A percentile compares a stretch with the other conserved stretches of the same genome.
Conservation (phyloP, 2,329 filamentous ascomycete genomes). For the Fusarium nisikadoi region DNA sequence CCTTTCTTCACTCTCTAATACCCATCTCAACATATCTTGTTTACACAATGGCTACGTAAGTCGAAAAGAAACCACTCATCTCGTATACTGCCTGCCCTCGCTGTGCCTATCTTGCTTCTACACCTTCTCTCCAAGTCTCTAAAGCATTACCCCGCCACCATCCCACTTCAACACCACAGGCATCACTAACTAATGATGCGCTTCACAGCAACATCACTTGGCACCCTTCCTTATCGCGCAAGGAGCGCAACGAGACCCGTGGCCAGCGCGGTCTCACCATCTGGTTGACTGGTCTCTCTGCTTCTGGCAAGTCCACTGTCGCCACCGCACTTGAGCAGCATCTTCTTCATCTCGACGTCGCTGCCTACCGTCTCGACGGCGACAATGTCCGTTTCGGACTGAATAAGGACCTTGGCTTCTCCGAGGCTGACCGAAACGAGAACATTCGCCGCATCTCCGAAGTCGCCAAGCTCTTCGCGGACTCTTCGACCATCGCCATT, state of each 20-base stretch:
- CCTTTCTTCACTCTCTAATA: constrained; percentile 4
- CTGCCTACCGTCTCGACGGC: constrained; percentile 93
- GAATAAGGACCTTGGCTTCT: constrained; percentile 97
- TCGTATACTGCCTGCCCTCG: background rate
- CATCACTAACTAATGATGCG: constrained; percentile 14
- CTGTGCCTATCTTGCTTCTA: background rate
- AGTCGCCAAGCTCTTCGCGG: constrained; percentile 96
- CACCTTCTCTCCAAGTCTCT: constrained; percentile 6
- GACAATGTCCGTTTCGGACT: constrained; percentile 98
- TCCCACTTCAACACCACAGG: constrained; percentile 20
- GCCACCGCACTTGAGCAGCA: constrained; percentile 97
- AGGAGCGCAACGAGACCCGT: constrained; percentile 78
- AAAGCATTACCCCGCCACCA: constrained; percentile 30
- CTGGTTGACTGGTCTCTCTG: constrained; percentile 97
- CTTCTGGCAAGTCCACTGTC: constrained; percentile 96
- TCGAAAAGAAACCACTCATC: constrained; percentile 3
- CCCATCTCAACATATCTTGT: background rate
- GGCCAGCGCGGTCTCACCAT: constrained; percentile 92
- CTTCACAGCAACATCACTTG: constrained; percentile 83
- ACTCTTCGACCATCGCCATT: constrained; percentile 85
- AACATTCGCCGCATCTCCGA: constrained; percentile 98
- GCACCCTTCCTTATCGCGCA: constrained; percentile 83
- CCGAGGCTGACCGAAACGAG: constrained; percentile 91
- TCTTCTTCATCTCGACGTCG: constrained; percentile 83
- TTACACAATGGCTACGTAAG: constrained; percentile 50